A percentile compares a stretch with the other conserved stretches of the same genome.
These are phyloP conservation scores for Saturnispora ahearnii DNA, from an alignment of 805 yeast genomes.

Conservation along the genomic window DNA sequence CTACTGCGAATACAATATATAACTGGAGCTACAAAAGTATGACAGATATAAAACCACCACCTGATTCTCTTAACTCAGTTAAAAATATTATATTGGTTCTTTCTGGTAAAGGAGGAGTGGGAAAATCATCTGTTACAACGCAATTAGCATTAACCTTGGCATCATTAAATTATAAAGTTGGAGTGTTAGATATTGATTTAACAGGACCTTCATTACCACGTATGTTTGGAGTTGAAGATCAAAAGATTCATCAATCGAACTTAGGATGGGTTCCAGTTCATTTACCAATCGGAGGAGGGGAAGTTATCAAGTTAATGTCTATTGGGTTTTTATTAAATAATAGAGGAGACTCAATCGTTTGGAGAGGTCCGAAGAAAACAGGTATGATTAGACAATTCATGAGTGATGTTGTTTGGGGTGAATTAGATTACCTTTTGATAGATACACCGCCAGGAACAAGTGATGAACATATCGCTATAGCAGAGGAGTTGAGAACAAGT, in stretches of 20 bases:
- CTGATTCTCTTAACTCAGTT: constrained; percentile 35
- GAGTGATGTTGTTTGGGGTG: constrained; percentile 86
- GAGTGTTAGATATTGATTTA: constrained; percentile 87
- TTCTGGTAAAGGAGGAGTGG: constrained; percentile 97
- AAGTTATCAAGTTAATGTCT: constrained; percentile 52
- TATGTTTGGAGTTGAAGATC: constrained; percentile 83
- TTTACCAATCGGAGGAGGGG: constrained; percentile 15
- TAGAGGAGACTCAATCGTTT: constrained; percentile 85
- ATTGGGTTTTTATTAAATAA: constrained; percentile 79
- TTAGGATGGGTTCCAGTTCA: constrained; percentile 97
- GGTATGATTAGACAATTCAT: constrained; percentile 95
- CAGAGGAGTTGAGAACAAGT: constrained; percentile 65
- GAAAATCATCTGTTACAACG: constrained; percentile 91
- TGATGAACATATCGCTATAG: constrained; percentile 95
- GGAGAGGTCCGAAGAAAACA: constrained; percentile 98
- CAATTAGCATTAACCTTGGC: constrained; percentile 83
- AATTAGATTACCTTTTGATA: constrained; percentile 67
- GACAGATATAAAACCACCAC: constrained; percentile 5
- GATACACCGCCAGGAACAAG: constrained; percentile 99
- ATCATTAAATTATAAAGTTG: constrained; percentile 68
- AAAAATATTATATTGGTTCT: constrained; percentile 74
- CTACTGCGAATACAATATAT: no score
- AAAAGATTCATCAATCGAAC: constrained; percentile 68
- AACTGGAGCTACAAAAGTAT: background rate
- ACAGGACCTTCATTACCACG: constrained; percentile 97